Conservation (phyloP, 1,139 yeast genomes). For the Entelexis sorbosivorans region DNA sequence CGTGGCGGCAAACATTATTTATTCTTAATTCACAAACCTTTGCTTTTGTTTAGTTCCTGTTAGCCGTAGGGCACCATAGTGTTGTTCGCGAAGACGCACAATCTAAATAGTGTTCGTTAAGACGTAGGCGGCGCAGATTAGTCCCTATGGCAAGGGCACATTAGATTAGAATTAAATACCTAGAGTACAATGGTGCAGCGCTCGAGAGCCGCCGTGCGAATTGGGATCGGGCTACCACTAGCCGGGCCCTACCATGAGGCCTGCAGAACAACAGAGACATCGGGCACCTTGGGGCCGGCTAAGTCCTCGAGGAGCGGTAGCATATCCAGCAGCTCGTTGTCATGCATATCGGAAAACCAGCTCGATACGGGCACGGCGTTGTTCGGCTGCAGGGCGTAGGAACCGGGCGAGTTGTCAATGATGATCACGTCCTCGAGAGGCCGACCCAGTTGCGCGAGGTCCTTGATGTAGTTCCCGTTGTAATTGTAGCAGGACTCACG, state of each 20-base stretch:
- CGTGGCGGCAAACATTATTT: background rate
- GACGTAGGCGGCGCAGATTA: too few species aligned
- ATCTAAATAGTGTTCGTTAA: background rate
- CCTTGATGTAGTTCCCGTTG: constrained; percentile 91
- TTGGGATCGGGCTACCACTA: too few species aligned
- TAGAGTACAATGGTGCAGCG: background rate
- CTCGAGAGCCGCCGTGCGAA: too few species aligned
- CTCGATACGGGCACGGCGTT: constrained; percentile 97
- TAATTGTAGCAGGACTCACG: constrained; percentile 72
- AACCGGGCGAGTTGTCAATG: constrained; percentile 93
- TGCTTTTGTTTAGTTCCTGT: too few species aligned
- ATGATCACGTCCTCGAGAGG: constrained; percentile 78
- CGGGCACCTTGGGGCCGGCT: constrained; percentile 54
- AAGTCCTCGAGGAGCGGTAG: constrained; percentile 84
- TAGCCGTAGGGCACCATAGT: too few species aligned
- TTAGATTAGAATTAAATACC: background rate
- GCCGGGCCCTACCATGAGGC: constrained; percentile 33
- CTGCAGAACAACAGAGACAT: constrained; percentile 61
- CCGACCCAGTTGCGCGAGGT: constrained; percentile 85
- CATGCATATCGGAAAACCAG: constrained; percentile 98
- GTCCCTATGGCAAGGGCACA: too few species aligned
- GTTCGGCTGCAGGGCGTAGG: constrained; percentile 92
- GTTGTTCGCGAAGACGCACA: too few species aligned
- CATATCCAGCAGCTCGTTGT: constrained; percentile 83
- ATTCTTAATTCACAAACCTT: too few species aligned